phyloP scores from a whole-genome alignment of 495 filamentous ascomycete species.

The Staphylotrichum tortipilum region DNA sequence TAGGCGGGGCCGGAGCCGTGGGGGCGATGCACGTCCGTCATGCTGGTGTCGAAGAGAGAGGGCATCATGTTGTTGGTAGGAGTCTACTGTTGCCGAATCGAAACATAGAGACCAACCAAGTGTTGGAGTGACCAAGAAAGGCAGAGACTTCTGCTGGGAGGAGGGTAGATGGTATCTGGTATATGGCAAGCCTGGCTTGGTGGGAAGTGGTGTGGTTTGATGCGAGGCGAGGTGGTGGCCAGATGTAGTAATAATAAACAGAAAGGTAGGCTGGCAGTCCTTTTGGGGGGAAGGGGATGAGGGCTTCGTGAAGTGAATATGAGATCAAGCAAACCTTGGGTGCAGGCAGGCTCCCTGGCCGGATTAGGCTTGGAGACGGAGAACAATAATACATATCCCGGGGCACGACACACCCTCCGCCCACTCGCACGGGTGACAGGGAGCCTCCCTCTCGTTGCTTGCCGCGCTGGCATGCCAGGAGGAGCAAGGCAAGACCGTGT shows the following conservation, averaged over 20 bases:
- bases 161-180: too few species aligned
- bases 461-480: conserved; percentile 29
- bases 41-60: conserved; percentile 20
- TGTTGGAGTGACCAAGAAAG: too few species aligned
- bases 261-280: too few species aligned
- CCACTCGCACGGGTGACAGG: conserved; percentile 6
- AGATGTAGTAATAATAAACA: background rate
- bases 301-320: background rate
- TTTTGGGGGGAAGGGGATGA: background rate
- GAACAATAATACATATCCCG: conserved; percentile 13
- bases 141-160: conserved; percentile 6
- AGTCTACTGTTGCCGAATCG: background rate
- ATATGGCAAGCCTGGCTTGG: conserved; percentile 1
- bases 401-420: too few species aligned
- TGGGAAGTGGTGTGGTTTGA: too few species aligned
- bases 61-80: conserved; percentile 24
- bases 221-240: background rate
- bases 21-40: conserved; percentile 15
- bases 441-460: conserved; percentile 11
- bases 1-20: conserved; percentile 11
- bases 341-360: conserved; percentile 16
- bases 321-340: conserved; percentile 6
- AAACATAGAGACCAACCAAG: too few species aligned
- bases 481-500: too few species aligned
- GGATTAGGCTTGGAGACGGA: conserved; percentile 18